Percentiles rank a stretch among this genome's conserved stretches.
These are phyloP conservation scores for Purpureocillium lavendulum DNA, from an alignment of 2,329 filamentous ascomycete genomes.

Conservation along the genomic window DNA sequence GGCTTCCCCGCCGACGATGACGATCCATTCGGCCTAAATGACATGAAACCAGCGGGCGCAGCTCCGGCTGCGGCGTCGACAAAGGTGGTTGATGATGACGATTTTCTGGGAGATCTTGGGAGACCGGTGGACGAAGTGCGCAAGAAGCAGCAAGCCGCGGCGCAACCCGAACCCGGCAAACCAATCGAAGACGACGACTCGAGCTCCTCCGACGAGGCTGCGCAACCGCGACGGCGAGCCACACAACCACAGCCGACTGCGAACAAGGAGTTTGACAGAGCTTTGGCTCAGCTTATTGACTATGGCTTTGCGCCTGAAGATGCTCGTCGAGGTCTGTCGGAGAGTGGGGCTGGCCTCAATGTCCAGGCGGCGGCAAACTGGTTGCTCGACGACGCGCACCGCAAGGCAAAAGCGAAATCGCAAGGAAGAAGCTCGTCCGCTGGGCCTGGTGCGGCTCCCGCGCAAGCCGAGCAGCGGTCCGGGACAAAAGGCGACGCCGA, in stretches of 20 bases:
- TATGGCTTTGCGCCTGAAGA: slow-evolving; percentile 89
- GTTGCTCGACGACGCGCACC: slow-evolving; percentile 85
- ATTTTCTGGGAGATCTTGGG: slow-evolving; percentile 56
- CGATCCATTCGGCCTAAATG: slow-evolving; percentile 76
- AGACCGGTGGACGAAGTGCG: slow-evolving; percentile 58
- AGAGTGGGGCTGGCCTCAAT: slow-evolving; percentile 71
- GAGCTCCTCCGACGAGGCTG: slow-evolving; percentile 35
- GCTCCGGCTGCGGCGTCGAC: slow-evolving; percentile 16
- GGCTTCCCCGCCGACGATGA: slow-evolving; percentile 61
- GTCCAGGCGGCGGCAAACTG: slow-evolving; percentile 82
- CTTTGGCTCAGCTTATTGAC: slow-evolving; percentile 81
- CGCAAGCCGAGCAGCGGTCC: slow-evolving; percentile 31
- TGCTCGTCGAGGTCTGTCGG: slow-evolving; percentile 68
- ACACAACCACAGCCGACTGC: slow-evolving; percentile 13
- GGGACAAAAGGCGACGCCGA: slow-evolving; percentile 56
- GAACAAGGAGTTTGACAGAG: slow-evolving; percentile 54
- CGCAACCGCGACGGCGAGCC: slow-evolving; percentile 11
- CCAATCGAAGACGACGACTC: slow-evolving; percentile 43
- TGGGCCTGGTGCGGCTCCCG: neutral
- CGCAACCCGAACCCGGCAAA: slow-evolving; percentile 44
- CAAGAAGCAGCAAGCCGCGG: slow-evolving; percentile 30
- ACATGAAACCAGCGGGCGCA: slow-evolving; percentile 39
- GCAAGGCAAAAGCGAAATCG: slow-evolving; percentile 67
- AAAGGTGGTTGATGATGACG: slow-evolving; percentile 45
- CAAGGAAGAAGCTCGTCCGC: slow-evolving; percentile 37